phyloP scores from a whole-genome alignment of 2,329 filamentous ascomycete genomes.

The Atkinsonella texensis region DNA sequence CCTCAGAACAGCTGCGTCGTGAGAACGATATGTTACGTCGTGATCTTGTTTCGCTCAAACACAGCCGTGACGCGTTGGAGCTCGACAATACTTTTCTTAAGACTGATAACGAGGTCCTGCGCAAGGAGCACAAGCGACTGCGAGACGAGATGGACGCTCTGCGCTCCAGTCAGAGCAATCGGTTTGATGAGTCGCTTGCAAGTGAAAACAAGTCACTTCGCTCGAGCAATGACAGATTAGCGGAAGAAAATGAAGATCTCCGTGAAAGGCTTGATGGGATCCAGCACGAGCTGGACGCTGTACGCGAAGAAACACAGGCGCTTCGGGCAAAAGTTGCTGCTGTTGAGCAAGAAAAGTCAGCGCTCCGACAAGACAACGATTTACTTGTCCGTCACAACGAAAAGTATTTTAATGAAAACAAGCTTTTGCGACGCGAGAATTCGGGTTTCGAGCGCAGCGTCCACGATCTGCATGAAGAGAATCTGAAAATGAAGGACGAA shows the following conservation, averaged over 20 bases:
- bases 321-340: conserved; percentile 25
- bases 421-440: conserved; percentile 35
- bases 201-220: conserved; percentile 34
- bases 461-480: conserved; percentile 33
- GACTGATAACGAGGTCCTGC: conserved; percentile 27
- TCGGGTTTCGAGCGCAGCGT: conserved; percentile 33
- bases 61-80: conserved; percentile 24
- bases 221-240: conserved; percentile 26
- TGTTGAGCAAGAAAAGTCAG: conserved; percentile 30
- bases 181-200: conserved; percentile 29
- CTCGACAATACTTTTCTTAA: conserved; percentile 30
- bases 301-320: conserved; percentile 27
- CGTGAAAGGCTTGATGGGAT: conserved; percentile 27
- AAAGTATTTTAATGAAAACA: conserved; percentile 42
- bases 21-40: conserved; percentile 28
- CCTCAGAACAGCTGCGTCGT: conserved; percentile 25
- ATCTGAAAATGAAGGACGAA: conserved; percentile 34
- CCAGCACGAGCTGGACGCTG: conserved; percentile 29
- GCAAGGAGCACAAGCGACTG: conserved; percentile 22
- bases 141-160: conserved; percentile 29
- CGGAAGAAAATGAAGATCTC: conserved; percentile 31
- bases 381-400: conserved; percentile 43
- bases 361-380: conserved; percentile 37
- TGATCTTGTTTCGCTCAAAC: conserved; percentile 28
- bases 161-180: conserved; percentile 27